Evolutionary conservation across 1,284 basidiomycete species (phyloP).

Genomic region (Malassezia vespertilionis): DNA sequence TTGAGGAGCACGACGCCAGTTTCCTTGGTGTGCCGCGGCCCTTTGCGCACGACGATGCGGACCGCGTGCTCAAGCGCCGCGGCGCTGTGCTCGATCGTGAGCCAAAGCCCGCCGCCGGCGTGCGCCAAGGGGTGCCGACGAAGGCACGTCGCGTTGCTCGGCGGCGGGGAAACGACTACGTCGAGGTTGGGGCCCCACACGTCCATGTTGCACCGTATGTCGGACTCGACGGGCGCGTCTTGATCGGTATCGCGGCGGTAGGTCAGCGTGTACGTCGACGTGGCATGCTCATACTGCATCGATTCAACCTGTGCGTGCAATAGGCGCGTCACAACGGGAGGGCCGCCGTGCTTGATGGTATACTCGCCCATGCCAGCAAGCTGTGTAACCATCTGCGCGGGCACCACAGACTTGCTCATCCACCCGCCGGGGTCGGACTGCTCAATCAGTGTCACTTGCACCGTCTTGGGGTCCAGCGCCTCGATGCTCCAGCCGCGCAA

Average conservation of each 20-base stretch:
- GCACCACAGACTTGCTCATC: slow-evolving; percentile 88
- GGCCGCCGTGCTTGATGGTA: slow-evolving; percentile 81
- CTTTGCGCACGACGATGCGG: slow-evolving; percentile 64
- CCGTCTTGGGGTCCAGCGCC: slow-evolving; percentile 84
- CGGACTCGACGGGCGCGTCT: slow-evolving; percentile 64
- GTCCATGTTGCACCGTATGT: slow-evolving; percentile 84
- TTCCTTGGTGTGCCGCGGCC: slow-evolving; percentile 51
- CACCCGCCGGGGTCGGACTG: slow-evolving; percentile 95
- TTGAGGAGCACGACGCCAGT: slow-evolving; percentile 77
- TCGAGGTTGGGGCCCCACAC: slow-evolving; percentile 79
- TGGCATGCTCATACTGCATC: slow-evolving; percentile 76
- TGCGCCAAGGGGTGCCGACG: slow-evolving; percentile 74
- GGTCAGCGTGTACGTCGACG: slow-evolving; percentile 67
- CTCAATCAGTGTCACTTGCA: slow-evolving; percentile 82
- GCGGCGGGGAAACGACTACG: slow-evolving; percentile 87
- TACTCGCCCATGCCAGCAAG: slow-evolving; percentile 84
- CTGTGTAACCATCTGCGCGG: slow-evolving; percentile 62
- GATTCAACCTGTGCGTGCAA: slow-evolving; percentile 64
- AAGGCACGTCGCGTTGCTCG: slow-evolving; percentile 69
- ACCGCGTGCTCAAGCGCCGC: slow-evolving; percentile 60
- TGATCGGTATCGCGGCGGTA: slow-evolving; percentile 54
- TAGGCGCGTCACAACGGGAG: slow-evolving; percentile 74
- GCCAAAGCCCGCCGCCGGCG: slow-evolving; percentile 88
- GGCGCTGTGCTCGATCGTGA: slow-evolving; percentile 79
- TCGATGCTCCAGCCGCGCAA: slow-evolving; percentile 96